These are phyloP conservation scores for Podila verticillata DNA, from an alignment of 192 early-diverging fungal genomes.

Conservation along the genomic window DNA sequence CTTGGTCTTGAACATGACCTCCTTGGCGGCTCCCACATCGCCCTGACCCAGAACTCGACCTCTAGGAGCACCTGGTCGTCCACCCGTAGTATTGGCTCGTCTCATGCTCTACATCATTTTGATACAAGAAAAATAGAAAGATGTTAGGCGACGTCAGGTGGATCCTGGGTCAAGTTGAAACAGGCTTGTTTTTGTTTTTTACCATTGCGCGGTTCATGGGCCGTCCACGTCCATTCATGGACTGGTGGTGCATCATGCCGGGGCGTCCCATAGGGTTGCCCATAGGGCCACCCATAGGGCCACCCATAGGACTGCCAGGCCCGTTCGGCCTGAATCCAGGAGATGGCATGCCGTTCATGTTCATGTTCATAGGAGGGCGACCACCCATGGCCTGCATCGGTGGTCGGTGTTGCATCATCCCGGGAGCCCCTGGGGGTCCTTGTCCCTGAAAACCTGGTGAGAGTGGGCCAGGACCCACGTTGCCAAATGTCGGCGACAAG, in stretches of 20 bases:
- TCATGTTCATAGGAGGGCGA: constrained; percentile 16
- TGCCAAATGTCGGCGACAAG: constrained; percentile 17
- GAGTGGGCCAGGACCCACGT: constrained; percentile 13
- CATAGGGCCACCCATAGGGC: constrained; percentile 16
- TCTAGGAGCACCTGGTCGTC: constrained; percentile 15
- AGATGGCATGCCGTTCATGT: constrained; percentile 3
- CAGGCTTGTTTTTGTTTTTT: no score
- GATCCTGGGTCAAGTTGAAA: not conserved
- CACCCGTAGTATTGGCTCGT: constrained; percentile 29
- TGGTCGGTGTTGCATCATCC: constrained; percentile 16
- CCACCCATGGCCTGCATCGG: constrained; percentile 31
- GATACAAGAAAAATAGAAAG: not conserved
- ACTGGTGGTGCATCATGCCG: constrained; percentile 12
- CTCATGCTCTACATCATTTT: constrained; percentile 15
- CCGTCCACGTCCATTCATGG: constrained; percentile 31
- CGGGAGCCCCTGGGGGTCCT: constrained; percentile 4
- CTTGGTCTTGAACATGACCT: constrained; percentile 51
- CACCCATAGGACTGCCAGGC: constrained; percentile 9
- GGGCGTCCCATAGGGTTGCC: constrained; percentile 17
- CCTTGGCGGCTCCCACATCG: constrained; percentile 42
- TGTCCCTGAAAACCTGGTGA: constrained; percentile 16
- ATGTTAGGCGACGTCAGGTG: not conserved
- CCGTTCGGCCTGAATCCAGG: not conserved
- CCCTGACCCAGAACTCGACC: constrained; percentile 26
- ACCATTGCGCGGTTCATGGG: constrained; percentile 40